Evolutionary conservation across 2,329 filamentous ascomycete species (phyloP), one percentile per base, ranked within the genome.

Genomic region (Clonostachys solani): DNA sequence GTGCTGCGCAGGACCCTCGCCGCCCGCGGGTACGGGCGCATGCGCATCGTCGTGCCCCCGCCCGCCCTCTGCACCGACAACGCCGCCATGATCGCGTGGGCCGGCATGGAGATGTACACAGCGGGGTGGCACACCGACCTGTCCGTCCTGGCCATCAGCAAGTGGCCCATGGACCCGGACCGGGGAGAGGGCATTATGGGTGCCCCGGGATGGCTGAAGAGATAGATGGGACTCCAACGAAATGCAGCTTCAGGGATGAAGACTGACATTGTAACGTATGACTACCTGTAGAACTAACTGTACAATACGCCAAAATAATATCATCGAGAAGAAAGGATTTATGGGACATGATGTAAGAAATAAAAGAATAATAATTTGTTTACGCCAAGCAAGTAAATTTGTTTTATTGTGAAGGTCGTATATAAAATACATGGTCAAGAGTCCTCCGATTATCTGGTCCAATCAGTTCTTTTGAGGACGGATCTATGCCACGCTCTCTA

Each of bases 11-110:
- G 62, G 7, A 71, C 73, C 41, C 63, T 96, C 40, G 77, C 85
- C 52, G 78, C 73, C n/a, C 78, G 86, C 40, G 88, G 88, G 0
- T 85, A 82, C 59, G 60, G 61, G 0, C 56, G 81, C 52, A 63
- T 41, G 19, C 40, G 36, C 15, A 64, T 96, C 8, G 67, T 85
- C 33, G 87, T 86, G 47, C 92, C 94, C n/a, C 91, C 91, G 4
- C 66, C 80, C 10, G 73, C 75, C 40, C 74, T 92, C 46, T 97
- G 94, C 61, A 96, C 90, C 0, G 94, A 99, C 60, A 97, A 99
- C 65, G 94, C 94, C 12, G 89, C 91, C 43, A 99, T 99, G 94
- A 92, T 97, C 62, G 92, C 87, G 2, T 97, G 94, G 92, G 77
- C 92, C 1, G 94, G 87, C 0, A 78, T 92, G 54, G 92, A 97